Evolutionary conservation across 352 stramenopile genomes (phyloP).

Genomic region (Phytophthora sp.): DNA sequence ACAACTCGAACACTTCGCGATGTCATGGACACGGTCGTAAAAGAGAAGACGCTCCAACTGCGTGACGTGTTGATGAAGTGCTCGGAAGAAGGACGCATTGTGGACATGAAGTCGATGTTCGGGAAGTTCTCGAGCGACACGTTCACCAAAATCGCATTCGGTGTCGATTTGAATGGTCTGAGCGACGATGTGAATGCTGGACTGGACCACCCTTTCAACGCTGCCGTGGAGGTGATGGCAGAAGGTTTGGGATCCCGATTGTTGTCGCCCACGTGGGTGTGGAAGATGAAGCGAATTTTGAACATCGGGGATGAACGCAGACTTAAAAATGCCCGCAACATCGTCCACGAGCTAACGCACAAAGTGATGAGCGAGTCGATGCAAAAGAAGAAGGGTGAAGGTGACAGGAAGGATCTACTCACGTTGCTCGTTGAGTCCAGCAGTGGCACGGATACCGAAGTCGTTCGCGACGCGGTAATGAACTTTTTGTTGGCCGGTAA

Average conservation of each 20-base stretch:
- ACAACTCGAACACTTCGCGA: constrained; percentile 30
- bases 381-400: constrained; percentile 1
- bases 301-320: constrained; percentile 30
- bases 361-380: constrained; percentile 37
- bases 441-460: not conserved
- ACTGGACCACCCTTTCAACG: constrained; percentile 18
- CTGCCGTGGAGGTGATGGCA: constrained; percentile 12
- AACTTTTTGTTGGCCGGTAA: constrained; percentile 59
- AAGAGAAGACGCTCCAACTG: constrained; percentile 3
- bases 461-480: constrained; percentile 50
- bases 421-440: constrained; percentile 7
- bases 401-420: not conserved
- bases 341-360: constrained; percentile 26
- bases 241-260: constrained; percentile 29
- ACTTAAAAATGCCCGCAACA: constrained; percentile 16
- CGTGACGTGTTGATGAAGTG: not conserved
- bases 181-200: constrained; percentile 9
- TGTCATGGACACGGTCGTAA: constrained; percentile 9
- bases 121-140: constrained; percentile 57
- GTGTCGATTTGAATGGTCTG: constrained; percentile 42
- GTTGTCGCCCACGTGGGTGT: constrained; percentile 29
- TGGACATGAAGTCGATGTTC: constrained; percentile 40
- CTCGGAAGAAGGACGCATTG: not conserved
- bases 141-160: constrained; percentile 73
- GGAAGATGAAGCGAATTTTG: constrained; percentile 31